A percentile compares a stretch with the other conserved stretches of the same genome.
Evolutionary conservation across 306 rosid genomes (phyloP).

Genomic region (Gillenia trifoliata): DNA sequence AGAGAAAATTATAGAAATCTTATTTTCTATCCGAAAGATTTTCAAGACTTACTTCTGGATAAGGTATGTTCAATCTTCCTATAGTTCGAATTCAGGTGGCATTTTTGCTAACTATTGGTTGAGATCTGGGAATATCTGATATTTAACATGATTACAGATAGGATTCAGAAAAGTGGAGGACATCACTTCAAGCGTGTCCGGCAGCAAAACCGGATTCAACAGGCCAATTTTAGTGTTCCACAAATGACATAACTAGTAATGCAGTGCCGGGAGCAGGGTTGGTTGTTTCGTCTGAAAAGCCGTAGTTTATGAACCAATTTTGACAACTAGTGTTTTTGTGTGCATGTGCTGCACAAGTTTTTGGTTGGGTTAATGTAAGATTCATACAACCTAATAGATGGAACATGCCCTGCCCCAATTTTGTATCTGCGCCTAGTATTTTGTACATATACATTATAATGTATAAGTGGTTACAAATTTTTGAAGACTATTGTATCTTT

Average conservation of each 20-base stretch:
- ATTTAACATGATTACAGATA: conserved; percentile 42
- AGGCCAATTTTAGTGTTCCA: conserved; percentile 74
- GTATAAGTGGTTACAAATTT: not conserved
- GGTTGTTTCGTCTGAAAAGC: not conserved
- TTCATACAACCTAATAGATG: not conserved
- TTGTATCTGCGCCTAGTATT: not conserved
- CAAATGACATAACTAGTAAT: conserved; percentile 35
- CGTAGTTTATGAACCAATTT: not conserved
- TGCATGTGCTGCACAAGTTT: too few relatives aligned
- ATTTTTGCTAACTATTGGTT: not conserved
- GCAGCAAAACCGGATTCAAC: conserved; percentile 73
- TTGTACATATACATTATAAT: not conserved
- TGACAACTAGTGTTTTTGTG: too few relatives aligned
- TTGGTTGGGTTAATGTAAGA: too few relatives aligned
- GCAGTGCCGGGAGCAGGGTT: not conserved
- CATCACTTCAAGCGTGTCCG: conserved; percentile 46
- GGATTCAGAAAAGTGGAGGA: conserved; percentile 74
- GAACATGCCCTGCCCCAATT: not conserved
- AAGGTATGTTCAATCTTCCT: conserved; percentile 43
- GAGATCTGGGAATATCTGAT: conserved; percentile 11
- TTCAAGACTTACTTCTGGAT: conserved; percentile 81
- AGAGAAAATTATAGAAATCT: conserved; percentile 45
- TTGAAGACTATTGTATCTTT: not conserved
- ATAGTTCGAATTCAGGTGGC: conserved; percentile 1
- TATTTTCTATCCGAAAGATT: conserved; percentile 40